Conservation (phyloP, 176 grass and related monocot species). For the Cocos nucifera region DNA sequence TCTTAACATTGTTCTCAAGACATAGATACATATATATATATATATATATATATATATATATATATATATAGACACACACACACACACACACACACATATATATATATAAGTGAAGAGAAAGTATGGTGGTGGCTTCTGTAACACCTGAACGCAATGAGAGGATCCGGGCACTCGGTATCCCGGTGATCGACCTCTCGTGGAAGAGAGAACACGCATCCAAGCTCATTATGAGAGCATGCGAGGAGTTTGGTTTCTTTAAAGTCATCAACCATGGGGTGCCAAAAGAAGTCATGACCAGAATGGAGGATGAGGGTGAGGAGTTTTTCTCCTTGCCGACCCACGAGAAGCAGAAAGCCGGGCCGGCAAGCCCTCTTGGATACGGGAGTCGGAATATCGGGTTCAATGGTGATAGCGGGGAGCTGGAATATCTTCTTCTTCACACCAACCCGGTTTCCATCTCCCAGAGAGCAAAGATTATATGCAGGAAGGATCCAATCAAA, state of each 20-base stretch:
- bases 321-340: slow-evolving; percentile 50
- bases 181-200: slow-evolving; percentile 59
- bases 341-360: slow-evolving; percentile 70
- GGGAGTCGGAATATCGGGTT: slow-evolving; percentile 74
- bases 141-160: slow-evolving; percentile 23
- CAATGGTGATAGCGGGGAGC: slow-evolving; percentile 79
- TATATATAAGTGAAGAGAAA: not conserved
- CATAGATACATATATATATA: not conserved
- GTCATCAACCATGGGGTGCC: slow-evolving; percentile 57
- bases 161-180: slow-evolving; percentile 20
- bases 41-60: not conserved
- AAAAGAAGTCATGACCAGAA: slow-evolving; percentile 7
- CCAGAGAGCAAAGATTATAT: slow-evolving; percentile 51
- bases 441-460: slow-evolving; percentile 54
- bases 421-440: slow-evolving; percentile 88
- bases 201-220: slow-evolving; percentile 13
- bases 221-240: slow-evolving; percentile 40
- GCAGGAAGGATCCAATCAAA: slow-evolving; percentile 43
- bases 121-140: slow-evolving; percentile 54
- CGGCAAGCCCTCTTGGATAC: slow-evolving; percentile 75
- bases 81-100: not conserved
- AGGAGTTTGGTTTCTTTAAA: slow-evolving; percentile 70
- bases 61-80: slow-evolving; percentile 2
- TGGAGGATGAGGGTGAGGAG: slow-evolving; percentile 37
- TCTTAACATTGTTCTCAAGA: no score